These are phyloP conservation scores for Candida michaelii DNA, from an alignment of 805 yeast genomes.

Conservation along the genomic window DNA sequence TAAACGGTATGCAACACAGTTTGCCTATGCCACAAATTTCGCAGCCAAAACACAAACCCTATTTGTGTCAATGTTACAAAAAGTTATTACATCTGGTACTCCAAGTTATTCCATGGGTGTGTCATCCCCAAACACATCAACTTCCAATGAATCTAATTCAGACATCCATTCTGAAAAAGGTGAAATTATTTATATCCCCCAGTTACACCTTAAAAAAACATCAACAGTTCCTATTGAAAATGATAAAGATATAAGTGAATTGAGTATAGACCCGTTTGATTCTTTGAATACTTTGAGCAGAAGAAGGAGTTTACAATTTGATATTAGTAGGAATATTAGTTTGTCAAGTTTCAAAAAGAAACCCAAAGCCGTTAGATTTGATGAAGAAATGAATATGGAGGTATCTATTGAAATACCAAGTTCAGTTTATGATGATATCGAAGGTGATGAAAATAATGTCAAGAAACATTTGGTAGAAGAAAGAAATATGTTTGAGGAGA, in stretches of 20 bases:
- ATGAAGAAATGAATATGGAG: neutral
- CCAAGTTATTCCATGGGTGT: neutral
- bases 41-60: constrained; percentile 3
- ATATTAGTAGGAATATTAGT: constrained; percentile 10
- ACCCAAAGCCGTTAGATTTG: constrained; percentile 14
- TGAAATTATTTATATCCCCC: neutral
- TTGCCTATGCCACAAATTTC: neutral
- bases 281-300: constrained; percentile 13
- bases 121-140: neutral
- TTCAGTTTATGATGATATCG: constrained; percentile 1
- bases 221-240: too few species aligned
- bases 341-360: constrained; percentile 12
- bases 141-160: neutral
- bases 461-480: too few species aligned
- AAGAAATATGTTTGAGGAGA: neutral
- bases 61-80: constrained; percentile 1
- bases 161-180: neutral
- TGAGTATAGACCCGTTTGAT: constrained; percentile 24
- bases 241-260: constrained; percentile 13
- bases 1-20: too few species aligned
- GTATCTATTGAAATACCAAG: neutral
- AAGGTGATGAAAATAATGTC: neutral
- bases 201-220: neutral
- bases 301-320: constrained; percentile 17
- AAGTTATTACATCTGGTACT: neutral